A percentile compares a stretch with the other conserved stretches of the same genome.
Evolutionary conservation across 306 rosid genomes (phyloP).

Genomic region (Sicyos baderoa): DNA sequence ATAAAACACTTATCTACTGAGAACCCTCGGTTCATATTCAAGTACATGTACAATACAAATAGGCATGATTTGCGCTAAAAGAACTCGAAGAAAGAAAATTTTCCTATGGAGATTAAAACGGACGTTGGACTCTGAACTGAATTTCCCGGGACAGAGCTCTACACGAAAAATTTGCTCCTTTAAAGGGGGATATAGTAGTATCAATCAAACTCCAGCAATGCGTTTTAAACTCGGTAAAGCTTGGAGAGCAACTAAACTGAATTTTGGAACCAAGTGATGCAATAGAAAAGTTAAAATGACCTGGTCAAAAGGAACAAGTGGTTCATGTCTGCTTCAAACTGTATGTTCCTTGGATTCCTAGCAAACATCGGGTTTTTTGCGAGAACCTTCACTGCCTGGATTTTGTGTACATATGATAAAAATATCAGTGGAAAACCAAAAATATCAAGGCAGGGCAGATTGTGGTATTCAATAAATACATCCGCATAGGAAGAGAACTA

Average conservation of each 20-base stretch:
- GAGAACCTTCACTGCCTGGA: constrained; percentile 53
- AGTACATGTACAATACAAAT: neutral
- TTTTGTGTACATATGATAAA: constrained; percentile 1
- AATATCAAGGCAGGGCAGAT: neutral
- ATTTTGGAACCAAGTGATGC: too few species aligned
- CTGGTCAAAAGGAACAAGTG: constrained; percentile 77
- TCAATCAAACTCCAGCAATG: too few species aligned
- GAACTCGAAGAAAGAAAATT: neutral
- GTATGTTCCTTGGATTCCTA: constrained; percentile 64
- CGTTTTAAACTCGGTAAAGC: too few species aligned
- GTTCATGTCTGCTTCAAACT: constrained; percentile 72
- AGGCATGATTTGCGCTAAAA: too few species aligned
- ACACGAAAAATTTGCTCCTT: neutral
- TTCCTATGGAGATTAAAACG: too few species aligned
- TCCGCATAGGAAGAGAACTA: neutral
- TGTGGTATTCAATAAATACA: neutral
- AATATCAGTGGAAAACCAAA: neutral
- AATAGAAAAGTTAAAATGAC: constrained; percentile 28
- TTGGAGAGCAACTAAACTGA: neutral
- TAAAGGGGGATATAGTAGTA: too few species aligned
- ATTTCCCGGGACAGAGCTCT: neutral
- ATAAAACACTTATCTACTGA: neutral
- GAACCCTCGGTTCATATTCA: neutral
- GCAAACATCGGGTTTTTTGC: constrained; percentile 50
- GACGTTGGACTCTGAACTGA: neutral